Evolutionary conservation across 768 basidiomycete genomes (phyloP), one percentile per base, ranked within the genome.

Genomic region (Tylopilus vinaceipallidus): DNA sequence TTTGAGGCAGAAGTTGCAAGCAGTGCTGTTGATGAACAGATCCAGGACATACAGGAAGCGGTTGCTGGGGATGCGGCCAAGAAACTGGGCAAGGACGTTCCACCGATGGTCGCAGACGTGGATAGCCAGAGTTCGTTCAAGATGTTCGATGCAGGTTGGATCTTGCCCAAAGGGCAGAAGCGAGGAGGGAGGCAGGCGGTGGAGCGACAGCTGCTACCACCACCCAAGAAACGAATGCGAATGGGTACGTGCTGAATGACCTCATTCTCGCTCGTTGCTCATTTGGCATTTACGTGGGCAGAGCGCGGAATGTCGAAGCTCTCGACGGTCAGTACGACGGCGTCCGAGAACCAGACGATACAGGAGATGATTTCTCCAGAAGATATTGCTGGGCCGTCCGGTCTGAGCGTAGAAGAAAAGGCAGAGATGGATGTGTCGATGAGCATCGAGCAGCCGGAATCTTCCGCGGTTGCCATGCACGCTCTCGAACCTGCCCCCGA

Each of bases 111-210:
- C 3, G 77, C 83, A n/a, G 74, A 83, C 35, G 81, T 95, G 27
- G 87, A 86, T 61, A 76, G 79, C 36, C 78, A 80, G 47, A 79
- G 79, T 36, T 85, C 84, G 17, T 97, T 95, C 74, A 79, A 74
- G 61, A 68, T 85, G 70, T 95, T 95, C 70, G 86, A 97, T 50
- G 73, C 75, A 20, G 93, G 93, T 1, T 95, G 91, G 92, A 90
- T 95, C 8, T 69, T 95, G 13, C 88, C 91, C 20, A 73, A 82
- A 3, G 88, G 86, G 29, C 79, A 82, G 44, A 79, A 81, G 55
- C 77, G 92, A 27, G 79, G 83, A 26, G 82, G 82, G 19, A 72
- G 87, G 13, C 65, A 68, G 19, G 61, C 73, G 13, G 53, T 75
- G 10, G 81, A 82, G 22, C 71, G 75, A 33, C 67, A 65, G n/a